These are phyloP conservation scores for Boechera divaricarpa DNA, from an alignment of 345 rosid genomes.

Conservation along the genomic window DNA sequence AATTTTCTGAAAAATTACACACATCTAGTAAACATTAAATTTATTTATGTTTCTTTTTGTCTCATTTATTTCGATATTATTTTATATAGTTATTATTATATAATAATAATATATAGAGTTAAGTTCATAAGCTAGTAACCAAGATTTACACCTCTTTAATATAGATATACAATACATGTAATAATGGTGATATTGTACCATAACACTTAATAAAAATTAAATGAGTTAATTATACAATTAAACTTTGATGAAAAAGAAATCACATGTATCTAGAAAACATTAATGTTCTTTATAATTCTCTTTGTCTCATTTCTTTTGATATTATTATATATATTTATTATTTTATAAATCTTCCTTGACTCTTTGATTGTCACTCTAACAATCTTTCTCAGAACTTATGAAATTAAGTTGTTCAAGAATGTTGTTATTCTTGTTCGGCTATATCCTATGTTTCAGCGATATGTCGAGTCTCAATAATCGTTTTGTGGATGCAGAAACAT, in stretches of 20 bases:
- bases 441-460: neutral
- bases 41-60: no score
- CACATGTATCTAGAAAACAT: neutral
- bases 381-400: neutral
- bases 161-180: neutral
- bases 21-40: no score
- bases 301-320: neutral
- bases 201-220: neutral
- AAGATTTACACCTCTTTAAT: neutral
- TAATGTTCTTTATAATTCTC: neutral
- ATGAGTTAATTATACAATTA: neutral
- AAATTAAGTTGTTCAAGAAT: neutral
- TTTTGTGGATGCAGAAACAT: conserved; percentile 1
- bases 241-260: neutral
- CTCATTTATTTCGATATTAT: no score
- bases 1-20: no score
- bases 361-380: neutral
- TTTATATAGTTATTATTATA: neutral
- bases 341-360: no score
- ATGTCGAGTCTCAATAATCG: neutral
- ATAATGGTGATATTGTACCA: neutral
- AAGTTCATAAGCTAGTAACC: neutral
- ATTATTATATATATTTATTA: neutral
- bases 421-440: neutral
- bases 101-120: neutral